phyloP scores from a whole-genome alignment of 148 eudicot species.

The Arctostaphylos glauca region DNA sequence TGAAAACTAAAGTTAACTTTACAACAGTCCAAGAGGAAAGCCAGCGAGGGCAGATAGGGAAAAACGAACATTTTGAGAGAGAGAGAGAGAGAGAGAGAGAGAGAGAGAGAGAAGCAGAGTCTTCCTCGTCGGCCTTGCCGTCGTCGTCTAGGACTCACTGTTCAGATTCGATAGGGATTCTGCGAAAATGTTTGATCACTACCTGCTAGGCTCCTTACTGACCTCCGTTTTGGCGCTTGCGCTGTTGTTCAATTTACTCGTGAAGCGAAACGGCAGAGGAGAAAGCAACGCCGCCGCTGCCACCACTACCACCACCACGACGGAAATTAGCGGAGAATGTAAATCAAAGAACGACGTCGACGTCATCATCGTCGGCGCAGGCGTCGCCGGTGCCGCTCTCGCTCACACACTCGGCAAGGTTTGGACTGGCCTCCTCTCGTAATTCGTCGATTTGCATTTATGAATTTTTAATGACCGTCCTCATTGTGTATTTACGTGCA shows the following conservation, averaged over 20 bases:
- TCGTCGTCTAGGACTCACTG: not conserved
- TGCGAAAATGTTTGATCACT: slow-evolving; percentile 37
- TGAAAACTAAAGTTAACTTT: not conserved
- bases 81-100: not conserved
- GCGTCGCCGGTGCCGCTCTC: slow-evolving; percentile 90
- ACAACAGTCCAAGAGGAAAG: not conserved
- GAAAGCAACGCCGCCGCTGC: slow-evolving; percentile 15
- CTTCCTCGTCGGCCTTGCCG: not conserved
- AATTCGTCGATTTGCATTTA: not conserved
- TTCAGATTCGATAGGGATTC: not conserved
- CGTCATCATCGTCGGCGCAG: slow-evolving; percentile 79
- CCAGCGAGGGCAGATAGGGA: slow-evolving; percentile 14
- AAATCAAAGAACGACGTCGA: slow-evolving; percentile 37
- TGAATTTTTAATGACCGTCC: not conserved
- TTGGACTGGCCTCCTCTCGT: not conserved
- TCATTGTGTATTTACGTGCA: not conserved
- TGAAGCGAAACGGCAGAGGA: slow-evolving; percentile 22
- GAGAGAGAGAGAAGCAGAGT: too few relatives aligned
- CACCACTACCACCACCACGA: slow-evolving; percentile 25
- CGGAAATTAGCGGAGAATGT: slow-evolving; percentile 26
- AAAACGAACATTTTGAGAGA: not conserved
- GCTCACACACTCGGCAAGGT: slow-evolving; percentile 94
- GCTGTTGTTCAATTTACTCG: slow-evolving; percentile 25
- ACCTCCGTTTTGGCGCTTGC: slow-evolving; percentile 36
- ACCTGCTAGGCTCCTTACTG: slow-evolving; percentile 30